Conservation (phyloP, 2,329 filamentous ascomycete genomes). For the Ilyonectria destructans region DNA sequence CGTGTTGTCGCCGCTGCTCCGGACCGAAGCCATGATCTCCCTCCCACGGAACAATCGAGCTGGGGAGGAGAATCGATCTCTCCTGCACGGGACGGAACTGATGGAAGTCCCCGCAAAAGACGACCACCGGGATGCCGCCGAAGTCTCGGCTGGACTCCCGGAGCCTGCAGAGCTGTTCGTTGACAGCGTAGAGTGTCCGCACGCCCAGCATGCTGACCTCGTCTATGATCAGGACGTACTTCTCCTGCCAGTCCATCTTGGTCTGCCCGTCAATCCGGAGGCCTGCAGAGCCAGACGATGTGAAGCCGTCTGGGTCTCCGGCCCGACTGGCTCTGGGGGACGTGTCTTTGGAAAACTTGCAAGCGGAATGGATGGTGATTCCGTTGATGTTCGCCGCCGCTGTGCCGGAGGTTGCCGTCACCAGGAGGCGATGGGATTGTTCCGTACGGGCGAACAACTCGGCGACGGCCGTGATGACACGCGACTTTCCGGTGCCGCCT, state of each 20-base stretch:
- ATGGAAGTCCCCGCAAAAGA: constrained; percentile 24
- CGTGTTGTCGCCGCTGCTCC: constrained; percentile 26
- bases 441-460: constrained; percentile 16
- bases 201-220: constrained; percentile 31
- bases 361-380: constrained; percentile 32
- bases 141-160: constrained; percentile 12
- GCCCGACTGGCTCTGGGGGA: neutral
- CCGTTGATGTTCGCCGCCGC: constrained; percentile 24
- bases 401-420: constrained; percentile 29
- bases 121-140: constrained; percentile 21
- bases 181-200: constrained; percentile 19
- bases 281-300: constrained; percentile 42
- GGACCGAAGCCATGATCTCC: neutral
- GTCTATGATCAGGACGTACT: constrained; percentile 26
- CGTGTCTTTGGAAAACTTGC: constrained; percentile 22
- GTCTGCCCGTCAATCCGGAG: constrained; percentile 30
- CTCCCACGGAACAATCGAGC: neutral
- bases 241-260: constrained; percentile 23
- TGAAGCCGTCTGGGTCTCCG: neutral
- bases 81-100: constrained; percentile 25
- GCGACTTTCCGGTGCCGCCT: constrained; percentile 33
- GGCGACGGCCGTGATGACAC: constrained; percentile 22
- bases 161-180: constrained; percentile 18
- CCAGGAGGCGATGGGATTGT: constrained; percentile 12
- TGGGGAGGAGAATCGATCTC: constrained; percentile 16